Evolutionary conservation across 1,284 basidiomycete genomes (phyloP).

Genomic region (Ganoderma multipileum): DNA sequence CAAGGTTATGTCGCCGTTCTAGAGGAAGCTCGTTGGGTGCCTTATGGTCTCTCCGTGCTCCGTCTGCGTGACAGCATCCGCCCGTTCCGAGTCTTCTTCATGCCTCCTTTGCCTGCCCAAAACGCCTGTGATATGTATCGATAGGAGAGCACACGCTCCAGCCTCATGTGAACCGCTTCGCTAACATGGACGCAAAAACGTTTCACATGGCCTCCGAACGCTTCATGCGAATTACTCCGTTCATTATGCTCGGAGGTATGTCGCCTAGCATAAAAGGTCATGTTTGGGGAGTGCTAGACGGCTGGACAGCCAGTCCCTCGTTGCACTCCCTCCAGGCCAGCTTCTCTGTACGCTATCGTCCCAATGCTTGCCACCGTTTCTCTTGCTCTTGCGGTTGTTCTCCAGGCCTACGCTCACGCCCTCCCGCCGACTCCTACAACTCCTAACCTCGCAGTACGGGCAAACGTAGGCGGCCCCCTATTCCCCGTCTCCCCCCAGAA

Average conservation of each 20-base stretch:
- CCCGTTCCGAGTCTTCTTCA: not conserved
- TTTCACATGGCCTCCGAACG: conserved; percentile 12
- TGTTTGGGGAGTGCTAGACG: conserved; percentile 5
- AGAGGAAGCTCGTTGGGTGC: not conserved
- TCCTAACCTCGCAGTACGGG: conserved; percentile 16
- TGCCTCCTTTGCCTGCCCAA: conserved; percentile 14
- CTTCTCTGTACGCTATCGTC: conserved; percentile 13
- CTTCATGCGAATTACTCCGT: conserved; percentile 5
- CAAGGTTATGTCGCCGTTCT: not conserved
- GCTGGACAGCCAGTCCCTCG: conserved; percentile 6
- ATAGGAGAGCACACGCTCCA: conserved; percentile 3
- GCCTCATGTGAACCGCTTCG: conserved; percentile 15
- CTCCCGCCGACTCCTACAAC: conserved; percentile 5
- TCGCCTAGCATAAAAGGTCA: conserved; percentile 12
- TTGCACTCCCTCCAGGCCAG: not conserved
- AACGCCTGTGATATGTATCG: not conserved
- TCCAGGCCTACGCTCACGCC: conserved; percentile 12
- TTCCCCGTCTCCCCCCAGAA: conserved; percentile 49
- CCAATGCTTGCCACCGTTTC: conserved; percentile 12
- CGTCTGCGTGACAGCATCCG: not conserved
- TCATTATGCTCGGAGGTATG: not conserved
- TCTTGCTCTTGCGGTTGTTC: conserved; percentile 14
- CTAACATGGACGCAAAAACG: not conserved
- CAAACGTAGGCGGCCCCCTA: conserved; percentile 36
- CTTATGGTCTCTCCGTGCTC: not conserved